A percentile compares a stretch with the other conserved stretches of the same genome.
Evolutionary conservation across 768 basidiomycete species (phyloP).

Genomic region (Calocera cornea): DNA sequence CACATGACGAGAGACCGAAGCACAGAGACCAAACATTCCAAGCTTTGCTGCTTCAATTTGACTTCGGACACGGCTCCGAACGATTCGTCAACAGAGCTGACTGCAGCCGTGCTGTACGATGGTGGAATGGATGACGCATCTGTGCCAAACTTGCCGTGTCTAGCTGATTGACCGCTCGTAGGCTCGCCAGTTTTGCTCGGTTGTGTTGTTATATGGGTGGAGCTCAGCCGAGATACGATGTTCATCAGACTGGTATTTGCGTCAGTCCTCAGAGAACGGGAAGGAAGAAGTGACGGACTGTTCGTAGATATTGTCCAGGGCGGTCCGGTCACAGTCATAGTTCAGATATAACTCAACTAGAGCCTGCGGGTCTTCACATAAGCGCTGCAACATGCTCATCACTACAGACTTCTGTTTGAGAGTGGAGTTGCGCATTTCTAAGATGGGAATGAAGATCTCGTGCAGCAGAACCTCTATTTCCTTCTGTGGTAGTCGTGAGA

Average conservation of each 20-base stretch:
- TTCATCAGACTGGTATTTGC: constrained; percentile 59
- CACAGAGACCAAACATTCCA: constrained; percentile 86
- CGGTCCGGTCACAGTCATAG: constrained; percentile 94
- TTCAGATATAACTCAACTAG: constrained; percentile 97
- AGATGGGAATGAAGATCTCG: constrained; percentile 95
- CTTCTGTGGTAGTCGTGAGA: constrained; percentile 45
- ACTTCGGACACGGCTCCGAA: constrained; percentile 57
- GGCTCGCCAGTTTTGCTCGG: constrained; percentile 33
- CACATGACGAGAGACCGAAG: constrained; percentile 82
- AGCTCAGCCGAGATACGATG: constrained; percentile 84
- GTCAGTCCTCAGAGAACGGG: background rate
- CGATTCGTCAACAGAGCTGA: constrained; percentile 44
- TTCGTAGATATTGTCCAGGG: constrained; percentile 94
- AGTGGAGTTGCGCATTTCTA: constrained; percentile 95
- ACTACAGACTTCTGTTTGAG: constrained; percentile 90
- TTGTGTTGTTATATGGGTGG: constrained; percentile 32
- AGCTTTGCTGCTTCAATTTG: constrained; percentile 75
- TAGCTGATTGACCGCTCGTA: constrained; percentile 40
- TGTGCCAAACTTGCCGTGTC: background rate
- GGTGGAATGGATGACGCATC: constrained; percentile 36
- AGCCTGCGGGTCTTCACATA: constrained; percentile 94
- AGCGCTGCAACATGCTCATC: constrained; percentile 68
- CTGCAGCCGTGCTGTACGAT: constrained; percentile 49
- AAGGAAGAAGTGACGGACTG: constrained; percentile 39
- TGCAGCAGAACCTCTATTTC: constrained; percentile 97